A percentile compares a stretch with the other conserved stretches of the same genome.
phyloP scores from a whole-genome alignment of 305 asterid species.

The Solanum hybrid region DNA sequence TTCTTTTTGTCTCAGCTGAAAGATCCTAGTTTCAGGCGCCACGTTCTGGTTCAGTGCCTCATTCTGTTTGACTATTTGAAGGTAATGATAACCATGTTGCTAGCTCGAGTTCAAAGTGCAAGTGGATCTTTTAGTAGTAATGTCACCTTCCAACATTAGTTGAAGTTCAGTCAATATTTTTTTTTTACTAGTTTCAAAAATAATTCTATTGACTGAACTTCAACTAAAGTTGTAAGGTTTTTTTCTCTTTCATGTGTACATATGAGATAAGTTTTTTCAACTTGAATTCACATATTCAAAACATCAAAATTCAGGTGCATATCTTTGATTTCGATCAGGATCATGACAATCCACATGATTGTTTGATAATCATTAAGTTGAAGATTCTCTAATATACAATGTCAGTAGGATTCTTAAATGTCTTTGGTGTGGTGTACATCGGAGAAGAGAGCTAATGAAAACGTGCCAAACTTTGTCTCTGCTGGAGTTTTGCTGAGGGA shows the following conservation, averaged over 20 bases:
- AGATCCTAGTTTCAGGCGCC: slow-evolving; percentile 97
- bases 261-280: not conserved
- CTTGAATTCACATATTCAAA: not conserved
- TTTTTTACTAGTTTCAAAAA: not conserved
- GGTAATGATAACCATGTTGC: slow-evolving; percentile 34
- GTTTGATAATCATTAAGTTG: not conserved
- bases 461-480: not conserved
- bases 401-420: not conserved
- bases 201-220: not conserved
- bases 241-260: not conserved
- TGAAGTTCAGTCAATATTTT: not conserved
- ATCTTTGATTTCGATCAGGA: not conserved
- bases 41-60: slow-evolving; percentile 87
- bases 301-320: not conserved
- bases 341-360: not conserved
- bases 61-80: slow-evolving; percentile 86
- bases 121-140: not conserved
- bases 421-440: not conserved
- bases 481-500: not conserved
- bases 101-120: not conserved
- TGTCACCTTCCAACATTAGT: not conserved
- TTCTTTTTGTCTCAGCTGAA: slow-evolving; percentile 51
- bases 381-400: not conserved
- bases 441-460: not conserved
- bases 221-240: not conserved